phyloP scores from a whole-genome alignment of 1,139 yeast genomes.

The Protomyces inundatus region DNA sequence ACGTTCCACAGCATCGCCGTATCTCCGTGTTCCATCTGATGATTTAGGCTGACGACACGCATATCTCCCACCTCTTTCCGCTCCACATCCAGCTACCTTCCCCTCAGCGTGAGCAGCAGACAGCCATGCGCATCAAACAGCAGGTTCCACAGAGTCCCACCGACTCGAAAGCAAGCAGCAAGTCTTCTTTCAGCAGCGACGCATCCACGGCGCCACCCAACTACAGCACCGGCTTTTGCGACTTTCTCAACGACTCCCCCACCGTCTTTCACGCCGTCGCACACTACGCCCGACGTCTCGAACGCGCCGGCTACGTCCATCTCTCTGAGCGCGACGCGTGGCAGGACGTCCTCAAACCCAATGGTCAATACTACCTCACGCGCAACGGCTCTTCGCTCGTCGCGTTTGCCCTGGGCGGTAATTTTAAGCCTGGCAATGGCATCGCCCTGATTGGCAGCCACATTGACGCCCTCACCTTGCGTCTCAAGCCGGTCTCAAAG shows the following conservation, averaged over 20 bases:
- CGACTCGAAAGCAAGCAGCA: too few relatives aligned
- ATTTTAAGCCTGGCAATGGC: constrained; percentile 69
- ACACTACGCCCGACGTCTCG: constrained; percentile 43
- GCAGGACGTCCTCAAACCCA: constrained; percentile 50
- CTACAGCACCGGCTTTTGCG: constrained; percentile 47
- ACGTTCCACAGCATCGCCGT: too few relatives aligned
- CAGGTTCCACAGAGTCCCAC: too few relatives aligned
- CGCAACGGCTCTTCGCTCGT: constrained; percentile 79
- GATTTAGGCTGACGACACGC: too few relatives aligned
- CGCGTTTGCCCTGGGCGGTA: constrained; percentile 69
- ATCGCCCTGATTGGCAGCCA: constrained; percentile 85
- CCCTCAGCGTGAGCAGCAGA: too few relatives aligned
- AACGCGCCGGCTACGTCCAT: constrained; percentile 55
- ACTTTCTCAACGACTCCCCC: constrained; percentile 78
- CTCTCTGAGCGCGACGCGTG: constrained; percentile 65
- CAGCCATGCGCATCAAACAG: too few relatives aligned
- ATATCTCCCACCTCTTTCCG: too few relatives aligned
- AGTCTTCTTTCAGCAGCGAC: too few relatives aligned
- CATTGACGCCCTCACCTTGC: constrained; percentile 75
- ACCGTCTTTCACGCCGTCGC: constrained; percentile 89
- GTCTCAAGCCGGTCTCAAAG: constrained; percentile 74
- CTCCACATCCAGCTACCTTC: too few relatives aligned
- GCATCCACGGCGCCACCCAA: background rate
- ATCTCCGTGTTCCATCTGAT: too few relatives aligned
- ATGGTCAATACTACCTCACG: constrained; percentile 63